These are phyloP conservation scores for Cladobotryum protrusum DNA, from an alignment of 2,329 filamentous ascomycete genomes.

Conservation along the genomic window DNA sequence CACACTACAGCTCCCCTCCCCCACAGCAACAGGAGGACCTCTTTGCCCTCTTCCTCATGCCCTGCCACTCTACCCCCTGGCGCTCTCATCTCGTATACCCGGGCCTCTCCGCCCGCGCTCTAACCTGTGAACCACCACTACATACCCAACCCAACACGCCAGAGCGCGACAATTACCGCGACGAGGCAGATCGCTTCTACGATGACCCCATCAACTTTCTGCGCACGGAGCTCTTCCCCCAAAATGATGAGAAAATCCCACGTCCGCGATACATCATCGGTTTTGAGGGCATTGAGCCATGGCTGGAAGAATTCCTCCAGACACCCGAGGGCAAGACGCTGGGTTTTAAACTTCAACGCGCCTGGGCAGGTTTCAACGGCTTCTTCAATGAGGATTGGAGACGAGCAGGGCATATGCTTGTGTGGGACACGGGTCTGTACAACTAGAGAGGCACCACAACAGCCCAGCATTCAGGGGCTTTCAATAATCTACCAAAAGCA, in stretches of 20 bases:
- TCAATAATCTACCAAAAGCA: no score
- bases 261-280: constrained; percentile 54
- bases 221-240: constrained; percentile 41
- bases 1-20: background rate
- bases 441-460: background rate
- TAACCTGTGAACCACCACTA: constrained; percentile 87
- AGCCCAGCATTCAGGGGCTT: no score
- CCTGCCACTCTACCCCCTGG: constrained; percentile 95
- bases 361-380: constrained; percentile 55
- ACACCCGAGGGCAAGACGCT: constrained; percentile 33
- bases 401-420: constrained; percentile 49
- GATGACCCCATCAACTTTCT: constrained; percentile 55
- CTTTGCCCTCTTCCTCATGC: constrained; percentile 80
- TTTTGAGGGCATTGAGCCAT: constrained; percentile 51
- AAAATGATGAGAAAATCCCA: constrained; percentile 11
- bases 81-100: constrained; percentile 78
- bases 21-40: constrained; percentile 36
- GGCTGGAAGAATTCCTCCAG: constrained; percentile 40
- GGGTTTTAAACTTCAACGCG: constrained; percentile 38
- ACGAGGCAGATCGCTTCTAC: constrained; percentile 92
- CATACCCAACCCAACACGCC: constrained; percentile 50
- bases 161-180: constrained; percentile 64
- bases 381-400: constrained; percentile 57
- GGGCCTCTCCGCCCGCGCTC: constrained; percentile 68
- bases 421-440: constrained; percentile 49